These are phyloP conservation scores for Syzygium grande DNA, from an alignment of 345 rosid species.

Conservation along the genomic window DNA sequence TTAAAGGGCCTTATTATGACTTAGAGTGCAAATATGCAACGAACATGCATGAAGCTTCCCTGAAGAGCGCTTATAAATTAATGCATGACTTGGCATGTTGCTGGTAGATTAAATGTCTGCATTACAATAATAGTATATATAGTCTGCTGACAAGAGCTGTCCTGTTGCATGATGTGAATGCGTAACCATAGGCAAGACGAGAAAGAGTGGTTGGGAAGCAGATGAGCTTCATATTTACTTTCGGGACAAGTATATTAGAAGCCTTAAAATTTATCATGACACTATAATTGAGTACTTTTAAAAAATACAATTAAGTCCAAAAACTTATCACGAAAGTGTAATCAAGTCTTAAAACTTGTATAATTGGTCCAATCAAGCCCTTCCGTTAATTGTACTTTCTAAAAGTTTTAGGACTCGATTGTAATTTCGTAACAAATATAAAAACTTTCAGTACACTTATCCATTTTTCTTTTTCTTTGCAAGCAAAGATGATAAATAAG, in stretches of 20 bases:
- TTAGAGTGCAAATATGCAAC: not conserved
- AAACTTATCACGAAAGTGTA: no score
- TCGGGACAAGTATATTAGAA: no score
- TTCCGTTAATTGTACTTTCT: no score
- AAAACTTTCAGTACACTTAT: no score
- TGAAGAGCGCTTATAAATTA: not conserved
- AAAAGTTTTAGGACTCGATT: no score
- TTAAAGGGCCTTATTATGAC: not conserved
- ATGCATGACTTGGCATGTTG: not conserved
- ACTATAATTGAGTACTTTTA: no score
- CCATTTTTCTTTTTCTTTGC: no score
- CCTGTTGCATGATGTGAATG: not conserved
- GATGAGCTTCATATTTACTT: not conserved
- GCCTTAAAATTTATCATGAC: not conserved
- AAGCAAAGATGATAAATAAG: no score
- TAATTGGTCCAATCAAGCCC: no score
- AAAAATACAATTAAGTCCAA: no score
- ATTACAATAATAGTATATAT: not conserved
- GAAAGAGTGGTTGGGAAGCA: not conserved
- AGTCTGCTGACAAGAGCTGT: not conserved
- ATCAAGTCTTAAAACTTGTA: no score
- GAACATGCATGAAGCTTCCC: not conserved
- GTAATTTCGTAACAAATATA: no score
- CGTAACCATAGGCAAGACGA: not conserved
- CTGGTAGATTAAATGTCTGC: not conserved